Evolutionary conservation across 108 stramenopile genomes (phyloP), one percentile per base, ranked within the genome.

Genomic region (Phaeodactylum tricornutum): DNA sequence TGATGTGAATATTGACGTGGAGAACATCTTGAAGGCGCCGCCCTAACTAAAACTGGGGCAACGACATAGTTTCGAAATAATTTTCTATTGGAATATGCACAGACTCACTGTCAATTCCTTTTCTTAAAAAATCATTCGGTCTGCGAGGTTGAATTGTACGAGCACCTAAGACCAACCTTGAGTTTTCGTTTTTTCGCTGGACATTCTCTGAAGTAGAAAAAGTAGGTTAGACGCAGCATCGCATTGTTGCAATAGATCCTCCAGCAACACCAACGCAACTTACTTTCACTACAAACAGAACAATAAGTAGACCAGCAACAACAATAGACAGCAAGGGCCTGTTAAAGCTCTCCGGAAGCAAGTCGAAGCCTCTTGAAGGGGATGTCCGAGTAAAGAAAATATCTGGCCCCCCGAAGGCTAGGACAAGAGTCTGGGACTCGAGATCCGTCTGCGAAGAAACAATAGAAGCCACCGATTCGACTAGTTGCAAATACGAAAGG

Each of bases 281-380:
- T 3, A 26, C 25, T 22, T 27, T 26, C 9, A 34, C 14, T 9
- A 34, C 33, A 20, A 45, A 26, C 44, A 87, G 37, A 16, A 73
- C 55, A 19, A 67, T 39, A 28, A 75, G 48, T 35, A 92, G 46
- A 21, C 66, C 84, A 14, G 72, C 61, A 15, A 79, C 61, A 26
- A 81, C 78, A 4, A 75, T 53, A 1, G 66, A 62, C 15, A 92
- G 55, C 41, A 86, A 37, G 33, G 68, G 53, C 29, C 75, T 58
- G 68, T 76, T 86, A 52, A 87, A 92, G 53, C 73, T 79, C 47
- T 84, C 84, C 1, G 89, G 89, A 26, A 92, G 63, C 50, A 86
- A 61, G 60, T 92, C 89, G 53, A 92, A 92, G 46, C 89, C 84
- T 55, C 74, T 78, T 14, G 82, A 77, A 0, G 89, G 89, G 11